Evolutionary conservation across 2,329 filamentous ascomycete species (phyloP).

Genomic region (Fusarium torreyae): DNA sequence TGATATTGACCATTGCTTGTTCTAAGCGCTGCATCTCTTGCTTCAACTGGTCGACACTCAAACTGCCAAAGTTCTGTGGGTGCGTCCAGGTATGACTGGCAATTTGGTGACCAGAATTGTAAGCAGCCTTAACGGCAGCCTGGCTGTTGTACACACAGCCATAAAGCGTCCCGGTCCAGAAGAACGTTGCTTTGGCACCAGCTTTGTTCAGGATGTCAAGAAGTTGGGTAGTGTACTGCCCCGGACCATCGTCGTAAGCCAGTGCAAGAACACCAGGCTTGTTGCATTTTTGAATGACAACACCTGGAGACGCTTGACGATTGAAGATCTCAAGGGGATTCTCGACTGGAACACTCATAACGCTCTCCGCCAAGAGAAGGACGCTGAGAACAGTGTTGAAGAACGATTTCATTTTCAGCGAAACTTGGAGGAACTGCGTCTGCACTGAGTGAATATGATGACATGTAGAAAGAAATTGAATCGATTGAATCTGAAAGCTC

Average conservation of each 20-base stretch:
- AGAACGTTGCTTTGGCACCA: slow-evolving; percentile 68
- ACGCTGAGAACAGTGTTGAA: slow-evolving; percentile 18
- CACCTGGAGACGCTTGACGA: slow-evolving; percentile 57
- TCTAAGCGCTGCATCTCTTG: slow-evolving; percentile 67
- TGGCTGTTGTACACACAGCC: slow-evolving; percentile 66
- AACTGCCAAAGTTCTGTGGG: slow-evolving; percentile 58
- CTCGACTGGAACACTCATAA: slow-evolving; percentile 51
- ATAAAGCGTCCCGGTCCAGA: slow-evolving; percentile 66
- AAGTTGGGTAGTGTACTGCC: slow-evolving; percentile 63
- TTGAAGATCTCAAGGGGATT: slow-evolving; percentile 58
- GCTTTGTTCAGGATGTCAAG: slow-evolving; percentile 66
- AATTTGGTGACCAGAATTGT: slow-evolving; percentile 66
- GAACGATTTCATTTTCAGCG: slow-evolving; percentile 26
- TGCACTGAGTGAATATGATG: no score
- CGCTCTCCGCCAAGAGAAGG: slow-evolving; percentile 47
- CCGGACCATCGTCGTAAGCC: slow-evolving; percentile 70
- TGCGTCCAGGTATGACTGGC: slow-evolving; percentile 70
- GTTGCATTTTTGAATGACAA: slow-evolving; percentile 62
- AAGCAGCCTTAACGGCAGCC: slow-evolving; percentile 68
- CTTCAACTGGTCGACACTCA: slow-evolving; percentile 58
- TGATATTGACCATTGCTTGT: slow-evolving; percentile 65
- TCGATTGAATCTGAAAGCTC: not conserved
- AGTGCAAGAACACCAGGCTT: slow-evolving; percentile 63
- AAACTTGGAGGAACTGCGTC: no score
- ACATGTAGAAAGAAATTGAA: not conserved